Evolutionary conservation across 805 yeast species (phyloP).

Genomic region (Kockiozyma suomiensis): DNA sequence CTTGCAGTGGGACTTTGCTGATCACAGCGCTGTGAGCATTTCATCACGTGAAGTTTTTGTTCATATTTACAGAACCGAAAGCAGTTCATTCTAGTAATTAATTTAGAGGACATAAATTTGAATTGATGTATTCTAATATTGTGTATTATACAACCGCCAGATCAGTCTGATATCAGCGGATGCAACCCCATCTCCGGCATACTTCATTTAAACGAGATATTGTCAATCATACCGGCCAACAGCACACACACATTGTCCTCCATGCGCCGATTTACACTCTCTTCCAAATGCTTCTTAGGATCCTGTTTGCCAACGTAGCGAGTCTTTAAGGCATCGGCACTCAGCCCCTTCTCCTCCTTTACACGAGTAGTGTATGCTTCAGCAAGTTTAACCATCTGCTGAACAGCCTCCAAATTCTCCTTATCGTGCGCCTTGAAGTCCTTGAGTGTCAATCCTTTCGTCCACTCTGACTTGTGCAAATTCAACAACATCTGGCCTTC

Average conservation of each 20-base stretch:
- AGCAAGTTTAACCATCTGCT: conserved; percentile 85
- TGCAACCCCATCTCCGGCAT: not conserved
- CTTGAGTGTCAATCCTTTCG: conserved; percentile 77
- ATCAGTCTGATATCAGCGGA: not conserved
- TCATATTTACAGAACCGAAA: no score
- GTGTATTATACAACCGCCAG: not conserved
- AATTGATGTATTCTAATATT: no score
- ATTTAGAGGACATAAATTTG: no score
- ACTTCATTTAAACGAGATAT: conserved; percentile 74
- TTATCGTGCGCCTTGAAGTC: conserved; percentile 79
- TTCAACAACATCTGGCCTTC: conserved; percentile 94
- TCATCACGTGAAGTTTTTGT: no score
- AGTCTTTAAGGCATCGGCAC: conserved; percentile 87
- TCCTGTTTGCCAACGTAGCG: conserved; percentile 98
- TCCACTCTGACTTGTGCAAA: conserved; percentile 94
- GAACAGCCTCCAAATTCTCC: conserved; percentile 69
- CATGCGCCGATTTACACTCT: conserved; percentile 79
- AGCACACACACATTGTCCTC: conserved; percentile 90
- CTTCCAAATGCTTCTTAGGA: conserved; percentile 94
- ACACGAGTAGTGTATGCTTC: conserved; percentile 87
- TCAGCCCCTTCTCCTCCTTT: conserved; percentile 84
- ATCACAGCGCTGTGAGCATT: no score
- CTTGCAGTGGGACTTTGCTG: no score
- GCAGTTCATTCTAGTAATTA: no score
- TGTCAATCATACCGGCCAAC: conserved; percentile 85